Base-by-base conservation (phyloP, 106 monocot genomes). In the Posidonia australis region DNA sequence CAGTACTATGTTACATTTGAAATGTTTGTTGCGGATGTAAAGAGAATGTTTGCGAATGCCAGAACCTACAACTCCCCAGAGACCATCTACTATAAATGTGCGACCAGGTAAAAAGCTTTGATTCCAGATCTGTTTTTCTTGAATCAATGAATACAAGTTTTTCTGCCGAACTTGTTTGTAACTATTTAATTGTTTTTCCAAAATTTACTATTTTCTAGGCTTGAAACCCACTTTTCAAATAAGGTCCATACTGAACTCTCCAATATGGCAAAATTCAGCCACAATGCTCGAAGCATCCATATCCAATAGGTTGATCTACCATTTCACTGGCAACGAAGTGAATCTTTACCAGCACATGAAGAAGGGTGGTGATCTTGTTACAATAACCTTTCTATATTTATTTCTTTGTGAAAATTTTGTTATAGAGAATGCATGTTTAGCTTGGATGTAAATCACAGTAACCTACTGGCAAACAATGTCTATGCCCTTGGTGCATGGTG, bases 1-100 rank as follows among this genome's bases (percentile, higher is more conserved):
- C 83, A 75, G 44, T 96, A 96, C 54, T 96, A 96, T 57, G 78
- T 96, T 43, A 96, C 96, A 29, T 84, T 96, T 51, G 96, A 96
- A 76, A 96, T 96, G 96, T 96, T 96, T 66, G 78, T 87, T 43
- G 90, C 96, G 1, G 96, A 96, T 63, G 82, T 83, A 12, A 81
- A 77, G 77, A 87, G 96, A 74, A 96, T 96, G 90, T 80, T 82
- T 68, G 61, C 67, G 44, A 96, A 96, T 78, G 90, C 96, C 3
- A 77, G 77, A 22, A 87, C 96, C 17, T 96, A 96, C 57, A 96
- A 96, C 57, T 76, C 96, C 54, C 90, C 96, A 7, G 96, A 96
- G 26, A 96, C 87, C 23, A 96, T 96, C 67, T 96, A 96, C 46
- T 96, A 96, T 48, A 96, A 96, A 70, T 90, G 84, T 71, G 84